Percentiles rank a stretch among this genome's conserved stretches.
phyloP scores from a whole-genome alignment of 208 protist species.

The Trypanosomatidae sp. region DNA sequence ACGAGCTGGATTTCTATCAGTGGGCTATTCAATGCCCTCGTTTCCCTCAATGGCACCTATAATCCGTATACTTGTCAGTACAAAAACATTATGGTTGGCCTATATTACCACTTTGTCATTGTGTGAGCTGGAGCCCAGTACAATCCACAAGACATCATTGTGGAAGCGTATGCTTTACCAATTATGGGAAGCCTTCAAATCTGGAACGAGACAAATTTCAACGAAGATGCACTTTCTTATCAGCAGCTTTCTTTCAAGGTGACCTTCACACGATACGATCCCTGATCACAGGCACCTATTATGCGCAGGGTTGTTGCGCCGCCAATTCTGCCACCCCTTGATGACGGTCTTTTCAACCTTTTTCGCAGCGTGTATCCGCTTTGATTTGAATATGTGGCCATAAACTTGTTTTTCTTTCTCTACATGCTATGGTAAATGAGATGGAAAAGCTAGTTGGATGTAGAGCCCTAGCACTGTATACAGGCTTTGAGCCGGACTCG shows the following conservation, averaged over 20 bases:
- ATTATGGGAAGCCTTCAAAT: constrained; percentile 56
- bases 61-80: constrained; percentile 49
- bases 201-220: constrained; percentile 50
- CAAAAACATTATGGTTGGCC: constrained; percentile 49
- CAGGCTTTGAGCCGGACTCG: not conserved
- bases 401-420: not conserved
- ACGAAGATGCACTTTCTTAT: constrained; percentile 27
- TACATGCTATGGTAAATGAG: not conserved
- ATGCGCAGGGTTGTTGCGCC: constrained; percentile 50
- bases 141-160: constrained; percentile 81
- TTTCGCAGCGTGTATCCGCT: constrained; percentile 43
- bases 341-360: constrained; percentile 78
- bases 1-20: constrained; percentile 69
- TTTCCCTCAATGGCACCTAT: constrained; percentile 32
- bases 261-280: constrained; percentile 45
- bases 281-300: constrained; percentile 46
- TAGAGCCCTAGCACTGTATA: not conserved
- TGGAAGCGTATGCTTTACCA: constrained; percentile 60
- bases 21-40: constrained; percentile 30
- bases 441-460: not conserved
- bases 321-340: constrained; percentile 59
- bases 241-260: constrained; percentile 53
- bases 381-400: constrained; percentile 2
- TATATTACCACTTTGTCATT: constrained; percentile 72
- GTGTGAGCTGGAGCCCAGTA: constrained; percentile 62